A percentile compares a stretch with the other conserved stretches of the same genome.
Evolutionary conservation across 2,329 filamentous ascomycete genomes (phyloP).

Genomic region (Colletotrichum endophyticum): DNA sequence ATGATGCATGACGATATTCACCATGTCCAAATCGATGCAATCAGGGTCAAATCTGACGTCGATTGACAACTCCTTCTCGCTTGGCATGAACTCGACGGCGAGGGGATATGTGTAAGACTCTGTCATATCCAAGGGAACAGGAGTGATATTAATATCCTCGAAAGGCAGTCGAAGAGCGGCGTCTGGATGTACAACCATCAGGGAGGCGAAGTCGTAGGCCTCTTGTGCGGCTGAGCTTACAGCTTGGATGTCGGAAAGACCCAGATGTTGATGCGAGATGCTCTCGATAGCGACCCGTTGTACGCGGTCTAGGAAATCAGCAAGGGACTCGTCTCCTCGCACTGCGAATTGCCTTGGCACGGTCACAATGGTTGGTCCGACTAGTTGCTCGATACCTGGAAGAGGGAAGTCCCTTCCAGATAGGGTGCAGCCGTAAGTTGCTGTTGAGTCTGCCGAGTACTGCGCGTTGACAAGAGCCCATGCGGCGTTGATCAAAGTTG

Average conservation of each 20-base stretch:
- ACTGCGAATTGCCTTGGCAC: constrained; percentile 29
- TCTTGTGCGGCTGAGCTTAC: constrained; percentile 17
- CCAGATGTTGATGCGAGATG: constrained; percentile 25
- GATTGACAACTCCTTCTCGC: background rate
- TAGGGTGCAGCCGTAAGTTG: constrained; percentile 30
- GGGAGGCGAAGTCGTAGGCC: constrained; percentile 27
- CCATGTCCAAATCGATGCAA: background rate
- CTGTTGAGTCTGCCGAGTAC: constrained; percentile 33
- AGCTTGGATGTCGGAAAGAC: constrained; percentile 20
- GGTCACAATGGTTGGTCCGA: constrained; percentile 33
- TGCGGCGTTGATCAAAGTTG: constrained; percentile 28
- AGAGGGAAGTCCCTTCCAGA: constrained; percentile 32
- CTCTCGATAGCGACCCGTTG: constrained; percentile 19
- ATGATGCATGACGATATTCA: background rate
- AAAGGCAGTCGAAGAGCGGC: background rate
- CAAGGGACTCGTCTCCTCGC: background rate
- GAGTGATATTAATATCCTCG: background rate
- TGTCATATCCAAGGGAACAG: background rate
- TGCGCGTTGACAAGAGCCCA: constrained; percentile 37
- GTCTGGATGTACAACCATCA: constrained; percentile 32
- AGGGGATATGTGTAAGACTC: background rate
- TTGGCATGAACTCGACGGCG: background rate
- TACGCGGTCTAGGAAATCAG: constrained; percentile 9
- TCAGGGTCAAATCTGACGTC: background rate
- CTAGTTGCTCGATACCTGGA: constrained; percentile 26